phyloP scores from a whole-genome alignment of 2,329 filamentous ascomycete genomes.

The Ophiostoma quercus region DNA sequence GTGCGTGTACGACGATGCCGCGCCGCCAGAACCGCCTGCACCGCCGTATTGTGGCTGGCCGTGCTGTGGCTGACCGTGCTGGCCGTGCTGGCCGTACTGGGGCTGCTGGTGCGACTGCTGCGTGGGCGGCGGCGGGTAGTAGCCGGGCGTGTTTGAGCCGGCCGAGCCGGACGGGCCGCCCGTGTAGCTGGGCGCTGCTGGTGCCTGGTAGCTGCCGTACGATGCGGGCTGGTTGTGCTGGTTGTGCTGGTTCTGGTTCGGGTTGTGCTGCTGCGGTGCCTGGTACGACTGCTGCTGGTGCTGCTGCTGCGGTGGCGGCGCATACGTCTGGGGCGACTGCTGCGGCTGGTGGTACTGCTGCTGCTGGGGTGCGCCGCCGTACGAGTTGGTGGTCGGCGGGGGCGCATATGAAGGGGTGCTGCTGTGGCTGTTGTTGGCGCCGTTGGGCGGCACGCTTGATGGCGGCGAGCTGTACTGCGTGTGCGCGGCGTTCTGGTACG shows the following conservation, averaged over 20 bases:
- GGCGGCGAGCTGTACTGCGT: conserved; percentile 26
- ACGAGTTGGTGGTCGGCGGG: conserved; percentile 16
- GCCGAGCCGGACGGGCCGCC: conserved; percentile 29
- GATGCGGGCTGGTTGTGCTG: conserved; percentile 14
- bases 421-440: not conserved
- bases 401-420: conserved; percentile 19
- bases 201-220: conserved; percentile 18
- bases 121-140: conserved; percentile 23
- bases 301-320: conserved; percentile 19
- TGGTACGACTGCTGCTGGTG: conserved; percentile 2
- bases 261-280: not conserved
- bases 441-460: not conserved
- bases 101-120: conserved; percentile 11
- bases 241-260: not conserved
- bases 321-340: conserved; percentile 19
- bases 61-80: conserved; percentile 8
- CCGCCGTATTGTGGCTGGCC: conserved; percentile 20
- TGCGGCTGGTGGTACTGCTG: conserved; percentile 21
- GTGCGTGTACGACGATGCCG: conserved; percentile 16
- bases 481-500: conserved; percentile 46
- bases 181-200: conserved; percentile 17
- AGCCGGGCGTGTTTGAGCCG: conserved; percentile 27
- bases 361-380: conserved; percentile 15
- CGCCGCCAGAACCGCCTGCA: conserved; percentile 12
- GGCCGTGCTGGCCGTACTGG: not conserved